These are phyloP conservation scores for Ophiorrhiza pumila DNA, from an alignment of 257 asterid genomes.

Conservation along the genomic window DNA sequence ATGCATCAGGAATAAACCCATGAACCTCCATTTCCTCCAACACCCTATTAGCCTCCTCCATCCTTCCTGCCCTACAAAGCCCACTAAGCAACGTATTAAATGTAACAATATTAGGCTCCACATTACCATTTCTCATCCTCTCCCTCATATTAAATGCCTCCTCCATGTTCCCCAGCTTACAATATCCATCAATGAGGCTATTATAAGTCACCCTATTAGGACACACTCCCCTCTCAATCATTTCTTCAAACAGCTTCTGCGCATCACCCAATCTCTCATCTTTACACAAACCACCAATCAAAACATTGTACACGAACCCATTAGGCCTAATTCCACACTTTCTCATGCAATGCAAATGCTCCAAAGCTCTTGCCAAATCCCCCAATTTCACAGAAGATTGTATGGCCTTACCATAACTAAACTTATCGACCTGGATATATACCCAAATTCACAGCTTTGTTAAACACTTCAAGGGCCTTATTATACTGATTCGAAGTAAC, in stretches of 20 bases:
- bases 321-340: not conserved
- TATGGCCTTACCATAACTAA: conserved; percentile 11
- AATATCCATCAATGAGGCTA: no score
- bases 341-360: not conserved
- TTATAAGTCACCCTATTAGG: conserved; percentile 10
- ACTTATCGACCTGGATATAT: conserved; percentile 13
- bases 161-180: not conserved
- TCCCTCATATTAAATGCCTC: conserved; percentile 4
- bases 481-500: conserved; percentile 1
- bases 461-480: conserved; percentile 17
- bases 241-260: not conserved
- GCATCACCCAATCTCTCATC: not conserved
- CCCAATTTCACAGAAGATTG: conserved; percentile 19
- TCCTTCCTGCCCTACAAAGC: conserved; percentile 8
- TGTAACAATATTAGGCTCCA: not conserved
- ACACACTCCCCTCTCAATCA: not conserved
- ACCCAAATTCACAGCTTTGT: conserved; percentile 9
- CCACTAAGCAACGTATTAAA: conserved; percentile 6
- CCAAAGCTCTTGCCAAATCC: not conserved
- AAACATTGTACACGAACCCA: conserved; percentile 4
- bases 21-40: conserved; percentile 4
- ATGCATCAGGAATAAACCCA: conserved; percentile 1
- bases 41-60: conserved; percentile 8
- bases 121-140: not conserved
- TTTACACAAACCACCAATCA: conserved; percentile 1